These are phyloP conservation scores for Phytophthora parvispora DNA, from an alignment of 352 stramenopile species.

Conservation along the genomic window DNA sequence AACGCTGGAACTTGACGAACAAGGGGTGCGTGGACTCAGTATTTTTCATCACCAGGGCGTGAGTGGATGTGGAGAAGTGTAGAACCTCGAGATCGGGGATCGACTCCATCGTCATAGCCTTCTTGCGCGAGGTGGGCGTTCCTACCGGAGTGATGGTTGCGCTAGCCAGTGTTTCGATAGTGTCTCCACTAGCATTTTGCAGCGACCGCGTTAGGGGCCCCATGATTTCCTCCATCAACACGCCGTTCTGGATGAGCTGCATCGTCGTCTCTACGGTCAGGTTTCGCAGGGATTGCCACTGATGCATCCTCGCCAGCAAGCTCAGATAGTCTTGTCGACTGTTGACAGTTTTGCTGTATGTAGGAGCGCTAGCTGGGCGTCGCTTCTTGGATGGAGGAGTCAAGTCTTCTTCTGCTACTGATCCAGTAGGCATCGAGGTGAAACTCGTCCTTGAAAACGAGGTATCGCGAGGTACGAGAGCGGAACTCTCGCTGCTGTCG, in stretches of 20 bases:
- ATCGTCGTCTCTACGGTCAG: constrained; percentile 74
- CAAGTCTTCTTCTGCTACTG: constrained; percentile 3
- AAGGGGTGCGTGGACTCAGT: constrained; percentile 10
- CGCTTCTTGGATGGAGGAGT: constrained; percentile 1
- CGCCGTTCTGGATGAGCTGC: constrained; percentile 68
- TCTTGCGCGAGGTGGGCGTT: constrained; percentile 24
- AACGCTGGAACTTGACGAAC: constrained; percentile 47
- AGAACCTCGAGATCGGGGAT: constrained; percentile 27
- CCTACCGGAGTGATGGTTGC: not conserved
- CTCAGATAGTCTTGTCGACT: constrained; percentile 31
- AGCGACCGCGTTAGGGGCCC: constrained; percentile 36
- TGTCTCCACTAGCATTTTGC: constrained; percentile 9
- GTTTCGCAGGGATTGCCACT: constrained; percentile 66
- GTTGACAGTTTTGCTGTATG: constrained; percentile 26
- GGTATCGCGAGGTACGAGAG: constrained; percentile 10
- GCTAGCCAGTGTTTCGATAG: constrained; percentile 1
- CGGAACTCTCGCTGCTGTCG: not conserved
- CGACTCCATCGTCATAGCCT: constrained; percentile 26
- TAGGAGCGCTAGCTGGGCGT: constrained; percentile 25
- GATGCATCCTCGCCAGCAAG: constrained; percentile 46
- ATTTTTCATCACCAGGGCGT: constrained; percentile 39
- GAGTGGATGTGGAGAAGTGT: constrained; percentile 34
- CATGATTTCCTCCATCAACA: constrained; percentile 60
- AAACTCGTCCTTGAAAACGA: constrained; percentile 24
- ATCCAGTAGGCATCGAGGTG: not conserved